Evolutionary conservation across 331 rosid genomes (phyloP).

Genomic region (Malus hybrid): DNA sequence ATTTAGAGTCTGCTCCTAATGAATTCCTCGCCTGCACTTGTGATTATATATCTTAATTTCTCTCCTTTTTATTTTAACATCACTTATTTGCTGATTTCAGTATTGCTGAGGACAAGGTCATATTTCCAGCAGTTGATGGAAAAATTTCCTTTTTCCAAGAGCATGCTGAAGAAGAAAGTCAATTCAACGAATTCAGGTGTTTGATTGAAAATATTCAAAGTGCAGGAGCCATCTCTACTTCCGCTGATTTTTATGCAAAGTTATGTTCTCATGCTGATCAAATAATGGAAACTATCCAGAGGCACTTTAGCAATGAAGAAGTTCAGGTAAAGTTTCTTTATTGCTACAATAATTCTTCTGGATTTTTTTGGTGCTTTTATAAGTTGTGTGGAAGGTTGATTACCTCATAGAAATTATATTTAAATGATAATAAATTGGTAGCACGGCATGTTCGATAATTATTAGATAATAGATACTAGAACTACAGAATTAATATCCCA

Average conservation of each 20-base stretch:
- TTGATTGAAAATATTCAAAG: conserved; percentile 85
- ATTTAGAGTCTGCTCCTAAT: not conserved
- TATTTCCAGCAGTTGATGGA: conserved; percentile 97
- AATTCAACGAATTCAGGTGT: conserved; percentile 80
- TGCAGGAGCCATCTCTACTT: conserved; percentile 72
- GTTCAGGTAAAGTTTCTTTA: conserved; percentile 62
- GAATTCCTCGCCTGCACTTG: not conserved
- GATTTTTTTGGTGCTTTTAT: not conserved
- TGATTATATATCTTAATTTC: not conserved
- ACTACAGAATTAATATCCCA: conserved; percentile 4
- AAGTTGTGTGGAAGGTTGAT: conserved; percentile 15
- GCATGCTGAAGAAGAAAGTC: conserved; percentile 93
- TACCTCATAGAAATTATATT: conserved; percentile 2
- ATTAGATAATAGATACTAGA: conserved; percentile 9
- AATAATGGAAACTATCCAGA: conserved; percentile 83
- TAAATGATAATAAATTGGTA: conserved; percentile 2
- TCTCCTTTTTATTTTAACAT: conserved; percentile 23
- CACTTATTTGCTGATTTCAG: conserved; percentile 49
- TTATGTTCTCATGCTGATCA: conserved; percentile 93
- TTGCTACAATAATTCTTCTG: conserved; percentile 4
- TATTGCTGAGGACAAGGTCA: conserved; percentile 96
- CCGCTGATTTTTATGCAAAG: conserved; percentile 82
- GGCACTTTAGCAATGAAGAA: conserved; percentile 88
- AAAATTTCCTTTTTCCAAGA: conserved; percentile 80
- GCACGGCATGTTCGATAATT: not conserved